Conservation (phyloP, 768 basidiomycete genomes). For the Cystobasidiopsis lactophilus region DNA sequence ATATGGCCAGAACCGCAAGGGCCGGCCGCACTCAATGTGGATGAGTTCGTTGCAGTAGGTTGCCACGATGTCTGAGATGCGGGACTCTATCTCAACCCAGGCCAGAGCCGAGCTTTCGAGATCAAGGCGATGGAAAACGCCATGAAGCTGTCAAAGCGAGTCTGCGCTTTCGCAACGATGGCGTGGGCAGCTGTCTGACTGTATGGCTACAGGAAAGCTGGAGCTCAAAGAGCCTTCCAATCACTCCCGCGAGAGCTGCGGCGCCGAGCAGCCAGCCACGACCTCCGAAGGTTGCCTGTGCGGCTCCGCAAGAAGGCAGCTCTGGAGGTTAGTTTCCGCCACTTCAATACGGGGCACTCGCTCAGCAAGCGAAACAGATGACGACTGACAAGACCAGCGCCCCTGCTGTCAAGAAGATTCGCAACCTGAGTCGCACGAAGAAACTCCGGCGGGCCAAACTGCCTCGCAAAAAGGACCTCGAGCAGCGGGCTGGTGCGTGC, state of each 20-base stretch:
- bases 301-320: slow-evolving; percentile 59
- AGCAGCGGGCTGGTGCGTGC: slow-evolving; percentile 62
- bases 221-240: slow-evolving; percentile 42
- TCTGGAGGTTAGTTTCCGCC: slow-evolving; percentile 39
- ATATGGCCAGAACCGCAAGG: no score
- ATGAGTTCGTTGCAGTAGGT: no score
- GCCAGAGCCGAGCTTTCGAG: slow-evolving; percentile 67
- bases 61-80: no score
- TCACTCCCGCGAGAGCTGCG: slow-evolving; percentile 75
- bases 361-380: not conserved
- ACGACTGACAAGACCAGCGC: slow-evolving; percentile 25
- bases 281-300: slow-evolving; percentile 72
- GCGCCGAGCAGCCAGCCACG: slow-evolving; percentile 80
- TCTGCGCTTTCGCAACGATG: not conserved
- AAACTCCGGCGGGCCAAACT: not conserved
- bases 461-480: slow-evolving; percentile 20
- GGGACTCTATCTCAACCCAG: not conserved
- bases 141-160: slow-evolving; percentile 56
- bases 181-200: not conserved
- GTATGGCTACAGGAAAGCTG: slow-evolving; percentile 6
- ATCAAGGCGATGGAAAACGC: slow-evolving; percentile 72
- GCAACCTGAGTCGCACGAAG: slow-evolving; percentile 3
- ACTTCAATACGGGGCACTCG: not conserved
- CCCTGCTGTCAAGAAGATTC: slow-evolving; percentile 22
- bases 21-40: no score